Evolutionary conservation across 2,329 filamentous ascomycete genomes (phyloP).

Genomic region (Bipolaris cookei): DNA sequence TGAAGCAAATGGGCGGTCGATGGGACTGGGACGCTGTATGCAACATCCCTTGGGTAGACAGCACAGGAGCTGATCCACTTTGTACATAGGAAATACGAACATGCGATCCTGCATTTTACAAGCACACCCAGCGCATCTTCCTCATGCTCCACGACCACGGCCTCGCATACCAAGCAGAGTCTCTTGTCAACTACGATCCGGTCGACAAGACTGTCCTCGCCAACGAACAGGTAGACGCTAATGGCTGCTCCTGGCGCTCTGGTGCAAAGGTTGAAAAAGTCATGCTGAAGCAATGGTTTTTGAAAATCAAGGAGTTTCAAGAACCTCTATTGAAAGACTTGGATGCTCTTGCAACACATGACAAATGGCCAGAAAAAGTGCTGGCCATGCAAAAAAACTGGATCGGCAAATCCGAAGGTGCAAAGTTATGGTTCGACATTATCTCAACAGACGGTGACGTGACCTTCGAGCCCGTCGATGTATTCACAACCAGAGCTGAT

Average conservation of each 20-base stretch:
- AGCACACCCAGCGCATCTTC: constrained; percentile 87
- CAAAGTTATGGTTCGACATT: constrained; percentile 73
- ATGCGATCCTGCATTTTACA: constrained; percentile 84
- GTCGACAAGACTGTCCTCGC: constrained; percentile 88
- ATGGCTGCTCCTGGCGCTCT: constrained; percentile 85
- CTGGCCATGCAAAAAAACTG: constrained; percentile 85
- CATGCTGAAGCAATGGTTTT: constrained; percentile 86
- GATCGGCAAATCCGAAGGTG: constrained; percentile 80
- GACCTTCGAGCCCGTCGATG: constrained; percentile 63
- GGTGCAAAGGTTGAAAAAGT: constrained; percentile 83
- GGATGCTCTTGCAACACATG: constrained; percentile 66
- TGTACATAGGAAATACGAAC: constrained; percentile 75
- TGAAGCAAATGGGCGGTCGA: constrained; percentile 76
- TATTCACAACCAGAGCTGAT: constrained; percentile 85
- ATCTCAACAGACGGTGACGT: constrained; percentile 47
- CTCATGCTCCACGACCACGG: constrained; percentile 75
- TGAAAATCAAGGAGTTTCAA: constrained; percentile 80
- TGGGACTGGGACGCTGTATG: constrained; percentile 83
- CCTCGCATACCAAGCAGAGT: constrained; percentile 81
- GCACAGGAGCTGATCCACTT: constrained; percentile 10
- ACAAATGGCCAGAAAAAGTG: constrained; percentile 82
- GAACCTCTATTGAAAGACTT: constrained; percentile 75
- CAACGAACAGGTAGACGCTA: constrained; percentile 90
- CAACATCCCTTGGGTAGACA: neutral
- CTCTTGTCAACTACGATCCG: constrained; percentile 88